A percentile compares a stretch with the other conserved stretches of the same genome.
phyloP scores from a whole-genome alignment of 306 rosid species.

The Malus sieversii region DNA sequence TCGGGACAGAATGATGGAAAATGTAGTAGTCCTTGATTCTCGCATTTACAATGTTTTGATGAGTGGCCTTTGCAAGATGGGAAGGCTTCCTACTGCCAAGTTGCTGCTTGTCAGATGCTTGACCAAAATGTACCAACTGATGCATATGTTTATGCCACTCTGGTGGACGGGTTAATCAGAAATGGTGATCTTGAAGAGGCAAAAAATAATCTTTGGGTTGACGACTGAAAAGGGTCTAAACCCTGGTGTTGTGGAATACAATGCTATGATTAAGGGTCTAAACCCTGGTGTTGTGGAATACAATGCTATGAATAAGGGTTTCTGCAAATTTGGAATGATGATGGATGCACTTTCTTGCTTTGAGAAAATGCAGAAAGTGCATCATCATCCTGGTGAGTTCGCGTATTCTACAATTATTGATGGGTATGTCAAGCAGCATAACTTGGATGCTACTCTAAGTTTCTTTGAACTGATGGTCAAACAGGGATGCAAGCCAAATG shows the following conservation, averaged over 20 bases:
- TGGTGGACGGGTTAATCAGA: conserved; percentile 68
- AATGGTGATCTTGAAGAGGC: conserved; percentile 55
- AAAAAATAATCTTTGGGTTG: conserved; percentile 42
- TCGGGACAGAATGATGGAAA: conserved; percentile 59
- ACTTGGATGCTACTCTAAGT: conserved; percentile 17
- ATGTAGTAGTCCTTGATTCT: conserved; percentile 68
- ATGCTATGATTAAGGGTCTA: conserved; percentile 63
- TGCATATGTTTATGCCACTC: conserved; percentile 63
- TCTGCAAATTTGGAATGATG: conserved; percentile 73
- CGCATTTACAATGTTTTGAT: conserved; percentile 71
- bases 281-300: conserved; percentile 61
- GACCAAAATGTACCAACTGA: conserved; percentile 57
- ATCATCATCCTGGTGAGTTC: conserved; percentile 54
- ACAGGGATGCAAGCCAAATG: no score
- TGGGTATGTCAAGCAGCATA: conserved; percentile 61
- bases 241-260: conserved; percentile 61
- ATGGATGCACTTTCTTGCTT: conserved; percentile 49
- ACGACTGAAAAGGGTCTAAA: conserved; percentile 40
- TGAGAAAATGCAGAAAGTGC: conserved; percentile 36
- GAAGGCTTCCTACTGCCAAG: conserved; percentile 64
- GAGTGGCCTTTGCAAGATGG: conserved; percentile 71
- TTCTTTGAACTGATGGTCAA: no score
- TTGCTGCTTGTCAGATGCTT: conserved; percentile 67
- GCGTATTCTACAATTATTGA: conserved; percentile 75
- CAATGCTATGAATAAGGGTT: conserved; percentile 69